Conservation (phyloP, 2,329 filamentous ascomycete genomes). For the Verticillium nonalfalfae region DNA sequence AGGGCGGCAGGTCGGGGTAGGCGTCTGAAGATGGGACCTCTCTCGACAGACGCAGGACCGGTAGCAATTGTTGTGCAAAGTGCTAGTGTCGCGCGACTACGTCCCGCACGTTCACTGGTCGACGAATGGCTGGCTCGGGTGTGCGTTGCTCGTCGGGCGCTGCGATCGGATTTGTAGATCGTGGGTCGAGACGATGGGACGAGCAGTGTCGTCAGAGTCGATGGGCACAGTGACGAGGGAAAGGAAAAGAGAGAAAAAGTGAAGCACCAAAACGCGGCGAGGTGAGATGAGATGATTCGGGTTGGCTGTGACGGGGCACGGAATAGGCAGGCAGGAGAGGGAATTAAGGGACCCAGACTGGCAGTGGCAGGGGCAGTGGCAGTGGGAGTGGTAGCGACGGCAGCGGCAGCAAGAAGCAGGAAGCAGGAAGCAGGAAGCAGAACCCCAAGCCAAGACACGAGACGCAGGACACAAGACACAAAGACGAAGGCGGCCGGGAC, state of each 20-base stretch:
- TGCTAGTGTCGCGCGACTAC: background rate
- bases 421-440: no score
- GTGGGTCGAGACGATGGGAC: background rate
- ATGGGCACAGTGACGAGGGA: background rate
- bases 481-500: background rate
- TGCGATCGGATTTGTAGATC: background rate
- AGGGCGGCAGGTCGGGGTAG: background rate
- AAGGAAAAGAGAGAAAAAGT: slow-evolving; percentile 5
- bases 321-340: background rate
- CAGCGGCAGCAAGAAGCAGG: no score
- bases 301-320: background rate
- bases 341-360: background rate
- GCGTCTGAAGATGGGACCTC: background rate
- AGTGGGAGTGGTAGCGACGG: no score
- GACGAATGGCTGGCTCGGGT: background rate
- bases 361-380: background rate
- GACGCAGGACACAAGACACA: no score
- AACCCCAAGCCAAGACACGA: no score
- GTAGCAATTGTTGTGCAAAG: background rate
- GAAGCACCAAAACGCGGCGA: background rate
- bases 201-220: no score
- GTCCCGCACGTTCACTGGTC: background rate
- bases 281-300: background rate
- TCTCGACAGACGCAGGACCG: background rate
- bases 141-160: background rate